phyloP scores from a whole-genome alignment of 257 asterid genomes.

The Petunia secreta region DNA sequence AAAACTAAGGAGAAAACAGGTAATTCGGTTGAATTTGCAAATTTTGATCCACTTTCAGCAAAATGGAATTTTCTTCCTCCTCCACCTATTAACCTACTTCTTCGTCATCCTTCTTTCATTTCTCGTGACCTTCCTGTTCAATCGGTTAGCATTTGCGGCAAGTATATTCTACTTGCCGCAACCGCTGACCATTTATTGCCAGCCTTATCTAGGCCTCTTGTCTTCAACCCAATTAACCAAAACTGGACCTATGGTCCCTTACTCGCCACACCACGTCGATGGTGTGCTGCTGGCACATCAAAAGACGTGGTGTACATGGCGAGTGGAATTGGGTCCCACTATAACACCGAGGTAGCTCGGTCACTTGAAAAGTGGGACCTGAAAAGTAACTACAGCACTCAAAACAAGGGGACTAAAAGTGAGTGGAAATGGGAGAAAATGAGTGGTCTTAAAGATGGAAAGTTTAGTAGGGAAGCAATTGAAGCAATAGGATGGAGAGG shows the following conservation, averaged over 20 bases:
- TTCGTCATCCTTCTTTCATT: conserved; percentile 80
- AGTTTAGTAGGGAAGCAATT: conserved; percentile 81
- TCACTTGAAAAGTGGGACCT: conserved; percentile 77
- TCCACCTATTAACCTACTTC: conserved; percentile 52
- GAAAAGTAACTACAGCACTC: not conserved
- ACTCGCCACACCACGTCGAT: conserved; percentile 64
- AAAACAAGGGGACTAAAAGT: conserved; percentile 23
- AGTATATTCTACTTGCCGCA: conserved; percentile 69
- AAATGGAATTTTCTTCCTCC: conserved; percentile 63
- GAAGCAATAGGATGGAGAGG: conserved; percentile 85
- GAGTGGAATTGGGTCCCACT: conserved; percentile 82
- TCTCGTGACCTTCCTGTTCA: conserved; percentile 79
- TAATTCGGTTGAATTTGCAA: conserved; percentile 39
- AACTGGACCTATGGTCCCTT: conserved; percentile 70
- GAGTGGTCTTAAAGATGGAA: conserved; percentile 56
- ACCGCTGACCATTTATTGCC: conserved; percentile 65
- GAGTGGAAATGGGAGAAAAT: conserved; percentile 64
- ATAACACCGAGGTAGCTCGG: conserved; percentile 58
- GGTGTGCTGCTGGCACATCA: conserved; percentile 76
- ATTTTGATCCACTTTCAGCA: conserved; percentile 73
- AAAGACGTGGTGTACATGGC: conserved; percentile 56
- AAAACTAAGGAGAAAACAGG: not conserved
- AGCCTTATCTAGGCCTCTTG: conserved; percentile 66
- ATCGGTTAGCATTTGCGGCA: conserved; percentile 55
- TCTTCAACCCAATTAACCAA: conserved; percentile 48